These are phyloP conservation scores for Pedinophyceae sp. DNA, from an alignment of 139 green algal genomes.

Conservation along the genomic window DNA sequence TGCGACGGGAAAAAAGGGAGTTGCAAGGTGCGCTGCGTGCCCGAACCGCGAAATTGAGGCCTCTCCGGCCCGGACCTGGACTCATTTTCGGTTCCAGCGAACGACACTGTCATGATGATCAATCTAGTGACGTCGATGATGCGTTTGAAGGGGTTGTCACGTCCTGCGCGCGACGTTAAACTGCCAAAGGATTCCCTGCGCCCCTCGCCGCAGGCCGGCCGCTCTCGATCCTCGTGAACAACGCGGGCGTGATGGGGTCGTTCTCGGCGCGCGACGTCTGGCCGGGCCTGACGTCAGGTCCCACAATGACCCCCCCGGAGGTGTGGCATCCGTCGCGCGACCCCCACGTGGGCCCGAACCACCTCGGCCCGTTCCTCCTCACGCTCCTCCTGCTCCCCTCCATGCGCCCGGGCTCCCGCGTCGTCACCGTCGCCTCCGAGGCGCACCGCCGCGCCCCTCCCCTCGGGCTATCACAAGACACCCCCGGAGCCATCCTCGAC, in stretches of 20 bases:
- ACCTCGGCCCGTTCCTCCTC: slow-evolving; percentile 44
- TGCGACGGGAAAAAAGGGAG: slow-evolving; percentile 8
- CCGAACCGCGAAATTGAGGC: too few relatives aligned
- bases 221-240: slow-evolving; percentile 40
- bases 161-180: too few relatives aligned
- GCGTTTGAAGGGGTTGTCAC: too few relatives aligned
- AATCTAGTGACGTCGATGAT: too few relatives aligned
- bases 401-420: slow-evolving; percentile 15
- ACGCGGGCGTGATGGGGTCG: slow-evolving; percentile 18
- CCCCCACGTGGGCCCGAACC: slow-evolving; percentile 29
- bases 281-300: too few relatives aligned
- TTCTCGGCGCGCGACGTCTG: background rate
- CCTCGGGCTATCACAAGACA: too few relatives aligned
- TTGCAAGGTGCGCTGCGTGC: slow-evolving; percentile 1
- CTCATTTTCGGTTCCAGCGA: too few relatives aligned
- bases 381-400: slow-evolving; percentile 32
- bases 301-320: background rate
- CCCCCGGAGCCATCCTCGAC: background rate
- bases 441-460: slow-evolving; percentile 22
- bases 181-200: too few relatives aligned
- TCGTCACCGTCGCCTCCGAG: slow-evolving; percentile 40
- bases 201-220: too few relatives aligned
- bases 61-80: too few relatives aligned
- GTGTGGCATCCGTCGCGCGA: slow-evolving; percentile 7
- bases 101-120: too few relatives aligned